phyloP scores from a whole-genome alignment of 2,329 filamentous ascomycete genomes.

The Cercospora zeae-maydis region DNA sequence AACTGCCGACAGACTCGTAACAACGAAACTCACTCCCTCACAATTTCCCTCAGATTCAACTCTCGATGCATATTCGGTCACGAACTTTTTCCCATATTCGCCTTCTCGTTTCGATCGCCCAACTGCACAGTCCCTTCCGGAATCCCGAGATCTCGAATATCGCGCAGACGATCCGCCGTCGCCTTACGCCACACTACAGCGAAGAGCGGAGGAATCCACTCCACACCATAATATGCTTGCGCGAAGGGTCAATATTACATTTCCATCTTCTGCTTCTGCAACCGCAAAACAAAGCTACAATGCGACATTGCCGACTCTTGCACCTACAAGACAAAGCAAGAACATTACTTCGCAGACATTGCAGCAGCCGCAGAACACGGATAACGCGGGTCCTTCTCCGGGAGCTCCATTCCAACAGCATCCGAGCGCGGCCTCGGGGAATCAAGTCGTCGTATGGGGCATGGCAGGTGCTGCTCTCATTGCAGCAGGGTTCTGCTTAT shows the following conservation, averaged over 20 bases:
- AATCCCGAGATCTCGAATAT: neutral
- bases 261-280: neutral
- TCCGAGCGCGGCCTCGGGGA: neutral
- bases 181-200: neutral
- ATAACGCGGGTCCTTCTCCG: neutral
- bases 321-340: conserved; percentile 8
- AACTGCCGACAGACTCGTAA: neutral
- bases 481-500: neutral
- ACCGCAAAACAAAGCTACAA: neutral
- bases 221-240: neutral
- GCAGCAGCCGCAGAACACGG: neutral
- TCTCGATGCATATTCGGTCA: neutral
- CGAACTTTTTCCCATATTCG: neutral
- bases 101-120: neutral
- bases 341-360: neutral
- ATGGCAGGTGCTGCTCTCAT: neutral
- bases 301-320: conserved; percentile 1
- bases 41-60: neutral
- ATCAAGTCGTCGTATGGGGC: neutral
- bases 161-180: neutral
- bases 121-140: neutral
- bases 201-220: neutral
- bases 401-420: neutral
- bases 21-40: neutral
- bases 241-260: neutral